Percentiles rank a stretch among this genome's conserved stretches.
phyloP scores from a whole-genome alignment of 306 rosid genomes.

The Alnus glutinosa region DNA sequence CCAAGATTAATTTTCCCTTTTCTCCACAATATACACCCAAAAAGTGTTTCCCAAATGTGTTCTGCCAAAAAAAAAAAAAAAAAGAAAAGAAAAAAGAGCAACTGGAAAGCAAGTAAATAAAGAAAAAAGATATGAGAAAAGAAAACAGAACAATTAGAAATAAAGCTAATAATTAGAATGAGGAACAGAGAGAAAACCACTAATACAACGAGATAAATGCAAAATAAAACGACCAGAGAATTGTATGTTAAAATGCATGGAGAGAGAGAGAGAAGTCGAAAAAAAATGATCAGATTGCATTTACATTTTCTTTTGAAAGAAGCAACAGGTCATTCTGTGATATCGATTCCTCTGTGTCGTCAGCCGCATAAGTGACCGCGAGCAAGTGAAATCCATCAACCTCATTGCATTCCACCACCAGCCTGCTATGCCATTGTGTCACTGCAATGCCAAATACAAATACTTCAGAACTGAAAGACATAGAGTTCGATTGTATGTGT shows the following conservation, averaged over 20 bases:
- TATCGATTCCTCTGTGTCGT: conserved; percentile 45
- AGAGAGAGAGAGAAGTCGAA: too few species aligned
- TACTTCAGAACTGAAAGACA: conserved; percentile 23
- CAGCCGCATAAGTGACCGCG: conserved; percentile 43
- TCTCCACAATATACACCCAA: neutral
- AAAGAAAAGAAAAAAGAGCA: neutral
- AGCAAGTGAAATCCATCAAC: conserved; percentile 72
- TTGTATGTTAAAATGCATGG: neutral
- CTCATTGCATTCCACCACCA: conserved; percentile 59
- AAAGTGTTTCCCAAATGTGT: neutral
- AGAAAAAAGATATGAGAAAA: neutral
- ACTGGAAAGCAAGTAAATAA: neutral
- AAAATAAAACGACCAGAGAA: neutral
- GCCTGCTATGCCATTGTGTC: conserved; percentile 63
- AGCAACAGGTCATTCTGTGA: conserved; percentile 79
- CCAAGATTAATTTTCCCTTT: neutral
- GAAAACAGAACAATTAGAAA: neutral
- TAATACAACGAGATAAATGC: neutral
- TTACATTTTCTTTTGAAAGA: conserved; percentile 75
- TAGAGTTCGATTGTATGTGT: neutral
- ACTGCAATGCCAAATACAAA: conserved; percentile 41
- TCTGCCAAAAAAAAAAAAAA: too few species aligned
- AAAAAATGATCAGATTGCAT: conserved; percentile 4
- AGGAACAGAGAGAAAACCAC: neutral
- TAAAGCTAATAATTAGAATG: neutral